Evolutionary conservation across 345 rosid species (phyloP), one percentile per base, ranked within the genome.

Genomic region (Euphorbia tirucalli): DNA sequence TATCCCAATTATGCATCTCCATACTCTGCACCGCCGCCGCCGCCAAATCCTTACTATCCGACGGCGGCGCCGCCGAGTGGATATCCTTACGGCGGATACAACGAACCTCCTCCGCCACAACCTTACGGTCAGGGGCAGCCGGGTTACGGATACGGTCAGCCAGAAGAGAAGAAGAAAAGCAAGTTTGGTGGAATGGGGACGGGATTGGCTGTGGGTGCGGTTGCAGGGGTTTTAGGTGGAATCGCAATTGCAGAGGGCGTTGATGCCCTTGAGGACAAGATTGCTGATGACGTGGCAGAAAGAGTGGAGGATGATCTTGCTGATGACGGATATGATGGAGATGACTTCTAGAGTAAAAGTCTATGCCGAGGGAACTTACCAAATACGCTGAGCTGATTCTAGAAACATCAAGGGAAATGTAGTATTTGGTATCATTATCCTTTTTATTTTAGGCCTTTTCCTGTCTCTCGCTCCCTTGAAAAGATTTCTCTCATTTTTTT

Each of bases 121-220:
- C 32, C 30, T 1, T 75, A 82, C 65, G 74, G 70, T 6, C 52
- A 46, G 19, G 57, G 60, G 30, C 74, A 78, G 52, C 37, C 65
- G 63, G 44, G 77, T 66, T 74, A 74, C 28, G 67, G 73, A 5
- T 66, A 77, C 50, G 54, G 52, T 61, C 24, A 50, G 54, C 68
- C 74, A 24, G 85, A 73, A 83, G 78, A 84, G 65, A 74, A 85
- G 81, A 87, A 79, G 82, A 87, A 79, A 71, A 81, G 88, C 55
- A 91, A 86, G 76, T 88, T 85, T 28, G 97, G 95, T 1, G 96
- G 92, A 76, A 87, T 86, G 92, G 97, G 92, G 69, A 81, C 89
- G 9, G 98, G 96, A 44, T 72, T 94, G 74, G 96, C 96, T 28
- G 85, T 94, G 72, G 97, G 98, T 7, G 92, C 92, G 46, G 89